These are phyloP conservation scores for Geoglossum glabrum DNA, from an alignment of 495 filamentous ascomycete species.

Conservation along the genomic window DNA sequence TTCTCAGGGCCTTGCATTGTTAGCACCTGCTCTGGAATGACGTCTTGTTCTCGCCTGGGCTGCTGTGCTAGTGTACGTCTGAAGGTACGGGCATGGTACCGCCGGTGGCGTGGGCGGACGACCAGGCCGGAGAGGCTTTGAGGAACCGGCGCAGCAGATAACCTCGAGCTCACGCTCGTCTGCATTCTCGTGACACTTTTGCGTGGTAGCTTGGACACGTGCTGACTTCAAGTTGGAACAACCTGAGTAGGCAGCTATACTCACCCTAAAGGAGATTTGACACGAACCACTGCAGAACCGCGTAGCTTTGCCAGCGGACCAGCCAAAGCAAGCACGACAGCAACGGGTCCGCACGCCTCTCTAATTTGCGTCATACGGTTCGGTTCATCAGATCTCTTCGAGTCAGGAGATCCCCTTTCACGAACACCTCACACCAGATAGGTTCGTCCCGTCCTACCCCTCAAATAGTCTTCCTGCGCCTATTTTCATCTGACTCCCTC, in stretches of 20 bases:
- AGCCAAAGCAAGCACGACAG: background rate
- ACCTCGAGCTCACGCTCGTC: constrained; percentile 9
- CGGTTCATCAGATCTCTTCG: constrained; percentile 1
- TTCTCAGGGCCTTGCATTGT: background rate
- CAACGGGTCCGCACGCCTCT: background rate
- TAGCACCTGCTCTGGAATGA: background rate
- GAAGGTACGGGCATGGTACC: background rate
- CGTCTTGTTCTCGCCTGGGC: background rate
- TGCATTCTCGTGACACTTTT: constrained; percentile 10
- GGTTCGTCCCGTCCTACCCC: constrained; percentile 1
- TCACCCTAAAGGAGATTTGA: constrained; percentile 1
- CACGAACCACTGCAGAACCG: constrained; percentile 13
- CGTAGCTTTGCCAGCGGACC: background rate
- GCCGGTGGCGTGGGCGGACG: background rate
- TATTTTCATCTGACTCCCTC: background rate
- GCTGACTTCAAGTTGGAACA: constrained; percentile 13
- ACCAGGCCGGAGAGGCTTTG: background rate
- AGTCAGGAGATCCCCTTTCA: constrained; percentile 1
- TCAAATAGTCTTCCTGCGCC: background rate
- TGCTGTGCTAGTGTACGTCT: background rate
- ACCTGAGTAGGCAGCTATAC: constrained; percentile 4
- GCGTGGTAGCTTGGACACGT: constrained; percentile 6
- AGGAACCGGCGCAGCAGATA: constrained; percentile 1
- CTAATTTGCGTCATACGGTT: constrained; percentile 1
- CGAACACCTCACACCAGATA: constrained; percentile 2